Evolutionary conservation across 2,329 filamentous ascomycete genomes (phyloP).

Genomic region (Tolypocladium capitatum): DNA sequence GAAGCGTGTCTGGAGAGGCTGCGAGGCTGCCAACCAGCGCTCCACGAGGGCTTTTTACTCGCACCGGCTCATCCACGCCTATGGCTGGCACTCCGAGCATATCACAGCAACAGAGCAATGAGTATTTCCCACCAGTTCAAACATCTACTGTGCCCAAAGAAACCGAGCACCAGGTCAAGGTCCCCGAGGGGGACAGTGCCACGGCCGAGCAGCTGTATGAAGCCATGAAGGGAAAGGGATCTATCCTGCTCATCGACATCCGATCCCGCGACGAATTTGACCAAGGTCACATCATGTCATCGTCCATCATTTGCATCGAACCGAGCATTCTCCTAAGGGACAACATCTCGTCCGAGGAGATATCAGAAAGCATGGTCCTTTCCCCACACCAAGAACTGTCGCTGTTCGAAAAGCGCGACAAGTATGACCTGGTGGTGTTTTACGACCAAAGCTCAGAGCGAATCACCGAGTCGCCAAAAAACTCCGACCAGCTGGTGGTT

Average conservation of each 20-base stretch:
- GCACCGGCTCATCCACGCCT: conserved; percentile 40
- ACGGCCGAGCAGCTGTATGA: conserved; percentile 57
- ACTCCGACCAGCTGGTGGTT: conserved; percentile 40
- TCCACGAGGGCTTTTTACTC: conserved; percentile 48
- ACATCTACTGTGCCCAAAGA: conserved; percentile 25
- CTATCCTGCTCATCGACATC: conserved; percentile 74
- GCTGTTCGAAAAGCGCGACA: conserved; percentile 57
- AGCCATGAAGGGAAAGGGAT: conserved; percentile 46
- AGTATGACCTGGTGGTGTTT: conserved; percentile 80
- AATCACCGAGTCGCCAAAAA: conserved; percentile 25
- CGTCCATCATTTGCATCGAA: conserved; percentile 80
- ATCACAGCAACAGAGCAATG: conserved; percentile 15
- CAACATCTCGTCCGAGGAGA: conserved; percentile 47
- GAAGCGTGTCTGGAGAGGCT: conserved; percentile 51
- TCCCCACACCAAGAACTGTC: conserved; percentile 61
- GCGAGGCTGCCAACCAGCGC: conserved; percentile 53
- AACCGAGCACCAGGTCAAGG: conserved; percentile 25
- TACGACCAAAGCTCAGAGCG: conserved; percentile 61
- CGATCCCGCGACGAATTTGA: conserved; percentile 71
- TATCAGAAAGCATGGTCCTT: conserved; percentile 56
- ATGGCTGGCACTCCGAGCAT: conserved; percentile 14
- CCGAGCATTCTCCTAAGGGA: conserved; percentile 58
- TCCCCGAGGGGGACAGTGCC: conserved; percentile 45
- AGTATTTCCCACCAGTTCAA: conserved; percentile 17
- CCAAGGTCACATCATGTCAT: conserved; percentile 74